phyloP scores from a whole-genome alignment of 2,329 filamentous ascomycete species.

The Malbranchea zuffiana region DNA sequence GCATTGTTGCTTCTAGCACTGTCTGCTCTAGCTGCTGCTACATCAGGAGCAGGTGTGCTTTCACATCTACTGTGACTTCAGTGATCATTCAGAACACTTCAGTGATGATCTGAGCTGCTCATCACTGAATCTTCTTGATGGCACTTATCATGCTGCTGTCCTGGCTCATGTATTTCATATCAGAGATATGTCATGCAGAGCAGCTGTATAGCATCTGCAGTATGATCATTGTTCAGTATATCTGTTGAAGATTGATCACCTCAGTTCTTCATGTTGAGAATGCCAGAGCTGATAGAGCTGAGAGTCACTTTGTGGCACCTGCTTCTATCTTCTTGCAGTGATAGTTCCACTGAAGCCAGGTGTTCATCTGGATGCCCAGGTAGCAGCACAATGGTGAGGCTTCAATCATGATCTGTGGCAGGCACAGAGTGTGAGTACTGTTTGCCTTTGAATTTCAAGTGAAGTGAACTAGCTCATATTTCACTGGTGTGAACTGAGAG shows the following conservation, averaged over 20 bases:
- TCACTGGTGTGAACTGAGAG: conserved; percentile 17
- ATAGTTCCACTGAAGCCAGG: conserved; percentile 17
- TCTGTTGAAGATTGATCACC: conserved; percentile 18
- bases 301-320: conserved; percentile 16
- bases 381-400: conserved; percentile 15
- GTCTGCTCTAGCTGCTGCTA: conserved; percentile 18
- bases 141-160: conserved; percentile 8
- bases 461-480: conserved; percentile 20
- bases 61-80: conserved; percentile 15
- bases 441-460: conserved; percentile 13
- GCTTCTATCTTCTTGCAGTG: conserved; percentile 17
- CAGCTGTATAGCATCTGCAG: conserved; percentile 21
- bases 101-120: conserved; percentile 22
- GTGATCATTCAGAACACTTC: conserved; percentile 20
- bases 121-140: conserved; percentile 15
- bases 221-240: conserved; percentile 20
- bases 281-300: conserved; percentile 18
- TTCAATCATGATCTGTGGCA: conserved; percentile 12
- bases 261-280: conserved; percentile 19
- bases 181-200: conserved; percentile 19
- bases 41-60: conserved; percentile 19
- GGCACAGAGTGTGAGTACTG: conserved; percentile 13
- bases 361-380: conserved; percentile 19
- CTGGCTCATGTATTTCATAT: conserved; percentile 2
- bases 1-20: conserved; percentile 17